Evolutionary conservation across 1,139 yeast genomes (phyloP).

Genomic region (Kodamaea alishanica): DNA sequence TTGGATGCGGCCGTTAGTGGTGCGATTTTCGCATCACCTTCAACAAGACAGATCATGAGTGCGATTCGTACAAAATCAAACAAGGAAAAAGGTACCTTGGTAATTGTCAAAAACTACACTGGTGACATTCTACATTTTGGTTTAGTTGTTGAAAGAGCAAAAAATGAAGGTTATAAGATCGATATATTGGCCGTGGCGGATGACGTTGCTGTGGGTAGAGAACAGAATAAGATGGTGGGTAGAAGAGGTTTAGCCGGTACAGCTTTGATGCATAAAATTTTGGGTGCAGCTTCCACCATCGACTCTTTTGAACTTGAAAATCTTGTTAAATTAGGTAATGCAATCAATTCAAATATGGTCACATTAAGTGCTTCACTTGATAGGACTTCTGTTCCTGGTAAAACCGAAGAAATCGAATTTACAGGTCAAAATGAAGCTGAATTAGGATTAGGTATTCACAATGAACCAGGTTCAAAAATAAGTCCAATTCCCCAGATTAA

Average conservation of each 20-base stretch:
- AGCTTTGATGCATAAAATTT: constrained; percentile 75
- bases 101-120: constrained; percentile 86
- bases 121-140: constrained; percentile 94
- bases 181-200: constrained; percentile 78
- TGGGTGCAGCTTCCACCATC: constrained; percentile 63
- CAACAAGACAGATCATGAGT: constrained; percentile 79
- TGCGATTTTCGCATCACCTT: constrained; percentile 85
- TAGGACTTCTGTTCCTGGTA: constrained; percentile 87
- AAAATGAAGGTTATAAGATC: constrained; percentile 66
- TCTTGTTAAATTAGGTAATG: constrained; percentile 56
- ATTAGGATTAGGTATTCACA: constrained; percentile 93
- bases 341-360: constrained; percentile 62
- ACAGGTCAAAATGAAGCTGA: constrained; percentile 62
- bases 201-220: constrained; percentile 88
- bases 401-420: constrained; percentile 46
- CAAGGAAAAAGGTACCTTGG: constrained; percentile 59
- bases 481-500: constrained; percentile 70
- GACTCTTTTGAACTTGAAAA: constrained; percentile 39
- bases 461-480: constrained; percentile 82
- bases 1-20: constrained; percentile 89
- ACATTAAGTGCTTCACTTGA: constrained; percentile 90
- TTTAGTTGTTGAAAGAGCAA: constrained; percentile 82
- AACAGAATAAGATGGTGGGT: constrained; percentile 86
- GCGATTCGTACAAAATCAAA: constrained; percentile 61
- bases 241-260: constrained; percentile 94